Conservation (phyloP, 2,329 filamentous ascomycete species). For the Colletotrichum euphorbiae region DNA sequence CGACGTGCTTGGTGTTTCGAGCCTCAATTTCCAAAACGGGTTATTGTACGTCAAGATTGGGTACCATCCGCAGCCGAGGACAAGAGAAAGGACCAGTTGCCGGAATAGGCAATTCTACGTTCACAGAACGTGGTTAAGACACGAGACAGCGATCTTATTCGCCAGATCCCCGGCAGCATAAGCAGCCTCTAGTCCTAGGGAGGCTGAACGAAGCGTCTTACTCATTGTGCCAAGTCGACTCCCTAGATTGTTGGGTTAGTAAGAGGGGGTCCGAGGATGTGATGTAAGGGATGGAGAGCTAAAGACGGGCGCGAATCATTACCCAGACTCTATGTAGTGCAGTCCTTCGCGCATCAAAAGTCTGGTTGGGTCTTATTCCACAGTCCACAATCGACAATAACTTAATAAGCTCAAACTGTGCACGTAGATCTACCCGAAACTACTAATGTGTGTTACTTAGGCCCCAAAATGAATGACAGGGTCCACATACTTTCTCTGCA, state of each 20-base stretch:
- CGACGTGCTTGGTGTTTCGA: background rate
- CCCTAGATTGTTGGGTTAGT: background rate
- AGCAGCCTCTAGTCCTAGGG: constrained; percentile 2
- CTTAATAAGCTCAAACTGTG: background rate
- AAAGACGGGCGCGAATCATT: constrained; percentile 1
- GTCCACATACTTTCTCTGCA: background rate
- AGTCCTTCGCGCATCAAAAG: background rate
- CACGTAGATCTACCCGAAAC: constrained; percentile 14
- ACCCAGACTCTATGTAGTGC: background rate
- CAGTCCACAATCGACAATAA: background rate
- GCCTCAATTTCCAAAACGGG: constrained; percentile 13
- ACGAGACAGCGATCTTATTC: background rate
- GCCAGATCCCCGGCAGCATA: background rate
- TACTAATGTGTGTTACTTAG: background rate
- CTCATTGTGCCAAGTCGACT: background rate
- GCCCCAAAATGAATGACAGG: background rate
- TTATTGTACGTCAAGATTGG: constrained; percentile 5
- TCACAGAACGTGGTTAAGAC: constrained; percentile 1
- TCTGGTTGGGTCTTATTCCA: background rate
- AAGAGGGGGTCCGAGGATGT: background rate
- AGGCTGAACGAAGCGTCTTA: constrained; percentile 7
- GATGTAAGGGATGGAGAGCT: background rate
- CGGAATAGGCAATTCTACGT: constrained; percentile 12
- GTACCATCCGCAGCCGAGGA: background rate
- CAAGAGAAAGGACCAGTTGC: constrained; percentile 6